phyloP scores from a whole-genome alignment of 768 basidiomycete genomes.

The Podaxis sp. region DNA sequence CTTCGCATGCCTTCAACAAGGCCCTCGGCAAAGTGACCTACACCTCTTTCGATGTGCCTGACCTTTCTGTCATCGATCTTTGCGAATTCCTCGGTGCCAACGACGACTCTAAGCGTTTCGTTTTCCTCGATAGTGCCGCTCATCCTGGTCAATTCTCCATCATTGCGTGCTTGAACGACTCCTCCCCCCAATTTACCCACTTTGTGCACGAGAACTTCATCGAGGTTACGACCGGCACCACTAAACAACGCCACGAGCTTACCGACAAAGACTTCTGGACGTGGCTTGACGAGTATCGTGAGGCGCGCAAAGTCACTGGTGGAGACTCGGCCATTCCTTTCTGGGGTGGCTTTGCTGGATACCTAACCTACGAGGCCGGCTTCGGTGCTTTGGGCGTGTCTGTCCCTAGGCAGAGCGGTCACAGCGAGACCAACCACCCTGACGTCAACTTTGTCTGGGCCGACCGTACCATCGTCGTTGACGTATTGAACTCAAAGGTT shows the following conservation, averaged over 20 bases:
- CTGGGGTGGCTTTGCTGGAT: slow-evolving; percentile 83
- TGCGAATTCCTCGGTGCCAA: slow-evolving; percentile 64
- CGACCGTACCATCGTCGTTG: slow-evolving; percentile 75
- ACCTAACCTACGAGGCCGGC: slow-evolving; percentile 80
- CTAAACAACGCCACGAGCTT: slow-evolving; percentile 39
- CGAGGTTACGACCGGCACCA: slow-evolving; percentile 39
- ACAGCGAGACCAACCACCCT: slow-evolving; percentile 44
- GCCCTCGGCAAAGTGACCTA: slow-evolving; percentile 30
- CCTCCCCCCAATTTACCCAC: slow-evolving; percentile 60
- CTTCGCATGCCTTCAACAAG: slow-evolving; percentile 22
- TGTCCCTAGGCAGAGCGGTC: slow-evolving; percentile 26
- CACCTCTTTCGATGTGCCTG: slow-evolving; percentile 38
- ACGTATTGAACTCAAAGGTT: slow-evolving; percentile 45
- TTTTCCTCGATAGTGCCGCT: slow-evolving; percentile 74
- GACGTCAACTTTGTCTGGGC: slow-evolving; percentile 79
- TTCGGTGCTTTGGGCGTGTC: slow-evolving; percentile 52
- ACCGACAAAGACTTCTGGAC: slow-evolving; percentile 63
- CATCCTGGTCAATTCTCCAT: slow-evolving; percentile 75
- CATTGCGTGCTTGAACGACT: slow-evolving; percentile 56
- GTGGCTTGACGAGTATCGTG: slow-evolving; percentile 76
- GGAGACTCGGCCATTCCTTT: slow-evolving; percentile 64
- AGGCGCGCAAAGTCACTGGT: slow-evolving; percentile 40
- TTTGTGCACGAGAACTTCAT: slow-evolving; percentile 50
- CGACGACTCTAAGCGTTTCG: slow-evolving; percentile 62
- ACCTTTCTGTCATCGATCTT: slow-evolving; percentile 42